These are phyloP conservation scores for Cladosporium sp. DNA, from an alignment of 2,329 filamentous ascomycete species.

Conservation along the genomic window DNA sequence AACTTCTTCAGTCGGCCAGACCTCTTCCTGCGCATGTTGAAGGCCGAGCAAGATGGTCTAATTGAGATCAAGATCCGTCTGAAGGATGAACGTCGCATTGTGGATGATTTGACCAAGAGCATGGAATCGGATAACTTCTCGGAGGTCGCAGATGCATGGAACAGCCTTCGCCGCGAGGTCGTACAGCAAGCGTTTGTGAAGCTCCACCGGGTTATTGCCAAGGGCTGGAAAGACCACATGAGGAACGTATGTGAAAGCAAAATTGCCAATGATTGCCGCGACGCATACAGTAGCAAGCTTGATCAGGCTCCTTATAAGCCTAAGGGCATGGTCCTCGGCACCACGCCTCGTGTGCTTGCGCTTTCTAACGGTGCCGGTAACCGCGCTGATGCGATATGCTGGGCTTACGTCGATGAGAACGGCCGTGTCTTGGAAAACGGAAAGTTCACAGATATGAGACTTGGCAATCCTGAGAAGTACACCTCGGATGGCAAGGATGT, in stretches of 20 bases:
- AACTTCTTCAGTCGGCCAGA: constrained; percentile 73
- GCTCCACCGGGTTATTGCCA: constrained; percentile 75
- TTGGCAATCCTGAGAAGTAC: constrained; percentile 59
- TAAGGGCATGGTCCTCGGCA: constrained; percentile 84
- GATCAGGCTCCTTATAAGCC: constrained; percentile 96
- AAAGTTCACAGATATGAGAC: constrained; percentile 71
- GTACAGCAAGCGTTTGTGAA: constrained; percentile 75
- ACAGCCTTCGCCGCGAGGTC: constrained; percentile 76
- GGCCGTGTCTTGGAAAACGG: constrained; percentile 84
- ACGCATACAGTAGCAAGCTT: constrained; percentile 80
- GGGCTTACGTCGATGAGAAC: constrained; percentile 91
- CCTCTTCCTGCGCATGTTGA: constrained; percentile 93
- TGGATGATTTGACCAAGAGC: constrained; percentile 67
- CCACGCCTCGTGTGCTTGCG: constrained; percentile 76
- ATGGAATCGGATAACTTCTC: constrained; percentile 95
- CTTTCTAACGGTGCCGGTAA: constrained; percentile 80
- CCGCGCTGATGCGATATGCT: constrained; percentile 74
- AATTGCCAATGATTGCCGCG: constrained; percentile 78
- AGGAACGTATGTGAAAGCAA: constrained; percentile 91
- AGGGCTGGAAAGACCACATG: constrained; percentile 90
- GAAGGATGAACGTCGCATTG: constrained; percentile 69
- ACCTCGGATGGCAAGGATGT: constrained; percentile 59
- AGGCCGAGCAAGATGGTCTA: constrained; percentile 88
- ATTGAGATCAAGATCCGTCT: constrained; percentile 78
- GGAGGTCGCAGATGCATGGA: constrained; percentile 92